These are phyloP conservation scores for Vigna reflexopilosa DNA, from an alignment of 306 rosid genomes.

Conservation along the genomic window DNA sequence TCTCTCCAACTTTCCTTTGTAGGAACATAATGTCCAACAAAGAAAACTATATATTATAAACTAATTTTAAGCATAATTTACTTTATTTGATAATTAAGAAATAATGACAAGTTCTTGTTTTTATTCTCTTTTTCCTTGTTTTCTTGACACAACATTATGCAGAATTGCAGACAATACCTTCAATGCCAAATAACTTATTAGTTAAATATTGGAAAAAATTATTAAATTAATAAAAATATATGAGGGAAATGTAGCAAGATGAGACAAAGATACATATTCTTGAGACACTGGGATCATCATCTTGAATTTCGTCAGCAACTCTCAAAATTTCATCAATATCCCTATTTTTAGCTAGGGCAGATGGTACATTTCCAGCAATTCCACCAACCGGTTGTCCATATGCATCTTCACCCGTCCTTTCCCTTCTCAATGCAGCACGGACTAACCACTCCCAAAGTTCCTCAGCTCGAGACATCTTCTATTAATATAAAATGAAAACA, in stretches of 20 bases:
- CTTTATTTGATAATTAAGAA: neutral
- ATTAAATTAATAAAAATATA: neutral
- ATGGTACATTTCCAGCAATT: conserved; percentile 89
- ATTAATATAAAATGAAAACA: conserved; percentile 19
- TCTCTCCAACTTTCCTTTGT: neutral
- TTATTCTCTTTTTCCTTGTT: neutral
- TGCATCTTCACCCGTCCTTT: conserved; percentile 75
- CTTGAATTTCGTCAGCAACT: conserved; percentile 97
- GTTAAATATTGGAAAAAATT: neutral
- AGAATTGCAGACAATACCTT: neutral
- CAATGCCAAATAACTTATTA: conserved; percentile 12
- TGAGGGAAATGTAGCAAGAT: neutral
- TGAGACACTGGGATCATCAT: conserved; percentile 78
- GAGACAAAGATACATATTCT: conserved; percentile 70
- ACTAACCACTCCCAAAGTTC: conserved; percentile 91
- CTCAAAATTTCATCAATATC: conserved; percentile 93
- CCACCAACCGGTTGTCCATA: conserved; percentile 71
- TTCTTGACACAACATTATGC: conserved; percentile 1
- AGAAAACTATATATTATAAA: neutral
- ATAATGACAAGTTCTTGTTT: neutral
- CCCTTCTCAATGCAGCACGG: conserved; percentile 81
- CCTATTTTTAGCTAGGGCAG: conserved; percentile 88
- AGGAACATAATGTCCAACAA: neutral
- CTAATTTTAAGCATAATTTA: neutral
- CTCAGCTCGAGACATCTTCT: conserved; percentile 82